phyloP scores from a whole-genome alignment of 176 grass and related monocot genomes.

The Aegilops tauschii region DNA sequence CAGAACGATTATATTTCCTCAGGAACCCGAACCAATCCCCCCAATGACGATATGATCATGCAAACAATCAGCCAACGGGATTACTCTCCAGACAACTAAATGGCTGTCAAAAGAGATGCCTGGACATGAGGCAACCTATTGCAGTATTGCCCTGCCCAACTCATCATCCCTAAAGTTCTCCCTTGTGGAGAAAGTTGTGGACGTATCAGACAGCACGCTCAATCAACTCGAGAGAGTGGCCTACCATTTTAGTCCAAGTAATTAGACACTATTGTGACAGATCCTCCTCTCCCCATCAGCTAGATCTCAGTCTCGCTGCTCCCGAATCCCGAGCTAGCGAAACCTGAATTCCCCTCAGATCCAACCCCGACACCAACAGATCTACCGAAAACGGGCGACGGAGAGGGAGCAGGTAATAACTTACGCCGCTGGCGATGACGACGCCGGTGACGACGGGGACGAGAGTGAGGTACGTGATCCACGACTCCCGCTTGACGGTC shows the following conservation, averaged over 20 bases:
- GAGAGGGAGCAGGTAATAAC: constrained; percentile 11
- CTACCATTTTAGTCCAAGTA: background rate
- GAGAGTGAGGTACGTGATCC: constrained; percentile 72
- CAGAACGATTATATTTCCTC: background rate
- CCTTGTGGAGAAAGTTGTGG: background rate
- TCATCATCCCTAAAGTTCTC: constrained; percentile 3
- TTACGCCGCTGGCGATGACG: constrained; percentile 78
- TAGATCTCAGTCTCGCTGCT: constrained; percentile 1
- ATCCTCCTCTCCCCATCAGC: constrained; percentile 4
- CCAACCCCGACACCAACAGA: constrained; percentile 33
- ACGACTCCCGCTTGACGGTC: constrained; percentile 67
- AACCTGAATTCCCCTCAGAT: constrained; percentile 31
- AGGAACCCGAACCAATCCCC: background rate
- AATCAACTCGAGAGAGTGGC: background rate
- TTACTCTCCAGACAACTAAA: constrained; percentile 16
- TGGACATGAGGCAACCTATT: background rate
- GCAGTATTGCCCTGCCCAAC: background rate
- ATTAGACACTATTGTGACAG: background rate
- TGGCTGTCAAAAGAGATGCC: background rate
- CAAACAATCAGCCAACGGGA: background rate
- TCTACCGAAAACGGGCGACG: constrained; percentile 32
- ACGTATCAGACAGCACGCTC: background rate
- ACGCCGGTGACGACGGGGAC: constrained; percentile 80
- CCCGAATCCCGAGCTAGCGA: background rate
- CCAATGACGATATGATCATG: background rate